Evolutionary conservation across 1,284 basidiomycete genomes (phyloP).

Genomic region (Stereum hirsutum): DNA sequence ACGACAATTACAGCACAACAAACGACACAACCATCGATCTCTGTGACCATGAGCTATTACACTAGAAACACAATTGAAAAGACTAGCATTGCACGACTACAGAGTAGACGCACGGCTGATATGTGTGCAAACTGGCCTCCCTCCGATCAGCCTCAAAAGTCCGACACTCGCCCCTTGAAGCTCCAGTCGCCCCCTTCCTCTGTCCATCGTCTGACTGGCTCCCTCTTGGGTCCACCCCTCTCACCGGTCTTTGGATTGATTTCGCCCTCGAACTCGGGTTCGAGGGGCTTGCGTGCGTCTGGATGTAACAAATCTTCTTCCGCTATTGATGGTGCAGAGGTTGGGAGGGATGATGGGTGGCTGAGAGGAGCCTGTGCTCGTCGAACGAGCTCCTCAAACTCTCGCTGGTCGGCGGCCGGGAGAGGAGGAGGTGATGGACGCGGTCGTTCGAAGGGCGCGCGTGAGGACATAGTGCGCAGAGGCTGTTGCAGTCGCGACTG

Average conservation of each 20-base stretch:
- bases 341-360: slow-evolving; percentile 17
- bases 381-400: slow-evolving; percentile 69
- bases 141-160: too few species aligned
- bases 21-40: too few species aligned
- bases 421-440: slow-evolving; percentile 63
- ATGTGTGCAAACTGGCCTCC: too few species aligned
- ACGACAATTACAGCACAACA: too few species aligned
- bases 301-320: slow-evolving; percentile 52
- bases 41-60: too few species aligned
- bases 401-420: slow-evolving; percentile 60
- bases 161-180: slow-evolving; percentile 73
- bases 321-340: slow-evolving; percentile 7
- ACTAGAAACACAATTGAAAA: too few species aligned
- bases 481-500: too few species aligned
- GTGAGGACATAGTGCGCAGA: slow-evolving; percentile 16
- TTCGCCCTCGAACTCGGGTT: slow-evolving; percentile 65
- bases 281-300: slow-evolving; percentile 50
- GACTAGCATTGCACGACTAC: too few species aligned
- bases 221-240: slow-evolving; percentile 66
- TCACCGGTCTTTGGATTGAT: slow-evolving; percentile 70
- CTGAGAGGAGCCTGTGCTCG: slow-evolving; percentile 37
- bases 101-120: too few species aligned
- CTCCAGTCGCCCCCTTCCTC: slow-evolving; percentile 70
- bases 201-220: slow-evolving; percentile 58
- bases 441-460: slow-evolving; percentile 29